These are phyloP conservation scores for Rhodotorula glutinis DNA, from an alignment of 1,284 basidiomycete species.

Conservation along the genomic window DNA sequence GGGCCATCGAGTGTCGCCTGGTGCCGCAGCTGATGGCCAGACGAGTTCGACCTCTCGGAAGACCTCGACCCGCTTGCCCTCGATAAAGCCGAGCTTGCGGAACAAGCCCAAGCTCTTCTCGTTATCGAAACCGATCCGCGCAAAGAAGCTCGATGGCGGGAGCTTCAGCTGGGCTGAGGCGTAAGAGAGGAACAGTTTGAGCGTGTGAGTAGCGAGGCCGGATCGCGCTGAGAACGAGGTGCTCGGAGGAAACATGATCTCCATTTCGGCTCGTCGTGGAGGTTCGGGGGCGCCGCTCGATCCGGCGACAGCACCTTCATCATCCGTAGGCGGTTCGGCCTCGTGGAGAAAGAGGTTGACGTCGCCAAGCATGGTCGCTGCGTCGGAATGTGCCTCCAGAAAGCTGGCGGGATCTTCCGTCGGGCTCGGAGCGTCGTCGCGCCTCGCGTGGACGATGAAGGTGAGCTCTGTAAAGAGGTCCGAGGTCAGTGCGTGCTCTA, in stretches of 20 bases:
- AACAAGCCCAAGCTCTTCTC: slow-evolving; percentile 61
- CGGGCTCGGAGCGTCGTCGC: neutral
- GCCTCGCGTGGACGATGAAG: slow-evolving; percentile 72
- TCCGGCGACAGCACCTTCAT: neutral
- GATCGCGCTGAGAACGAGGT: slow-evolving; percentile 49
- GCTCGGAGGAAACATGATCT: slow-evolving; percentile 78
- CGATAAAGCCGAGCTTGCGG: slow-evolving; percentile 63
- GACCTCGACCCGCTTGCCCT: slow-evolving; percentile 64
- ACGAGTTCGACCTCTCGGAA: slow-evolving; percentile 71
- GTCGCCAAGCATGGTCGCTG: slow-evolving; percentile 78
- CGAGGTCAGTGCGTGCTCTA: no score
- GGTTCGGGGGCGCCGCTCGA: slow-evolving; percentile 47
- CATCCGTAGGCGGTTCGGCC: neutral
- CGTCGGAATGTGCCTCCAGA: slow-evolving; percentile 27
- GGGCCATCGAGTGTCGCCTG: slow-evolving; percentile 1
- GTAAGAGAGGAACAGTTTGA: slow-evolving; percentile 47
- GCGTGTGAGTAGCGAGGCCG: slow-evolving; percentile 55
- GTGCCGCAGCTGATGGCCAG: slow-evolving; percentile 1
- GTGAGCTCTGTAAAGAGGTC: slow-evolving; percentile 65
- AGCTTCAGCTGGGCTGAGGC: slow-evolving; percentile 33
- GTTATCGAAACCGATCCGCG: slow-evolving; percentile 59
- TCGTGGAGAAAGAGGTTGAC: slow-evolving; percentile 81
- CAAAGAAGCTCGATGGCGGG: slow-evolving; percentile 53
- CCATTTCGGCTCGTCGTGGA: slow-evolving; percentile 56
- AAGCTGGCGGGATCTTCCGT: slow-evolving; percentile 39